Conservation (phyloP, 2,329 filamentous ascomycete genomes). For the Aaosphaeria arxii region DNA sequence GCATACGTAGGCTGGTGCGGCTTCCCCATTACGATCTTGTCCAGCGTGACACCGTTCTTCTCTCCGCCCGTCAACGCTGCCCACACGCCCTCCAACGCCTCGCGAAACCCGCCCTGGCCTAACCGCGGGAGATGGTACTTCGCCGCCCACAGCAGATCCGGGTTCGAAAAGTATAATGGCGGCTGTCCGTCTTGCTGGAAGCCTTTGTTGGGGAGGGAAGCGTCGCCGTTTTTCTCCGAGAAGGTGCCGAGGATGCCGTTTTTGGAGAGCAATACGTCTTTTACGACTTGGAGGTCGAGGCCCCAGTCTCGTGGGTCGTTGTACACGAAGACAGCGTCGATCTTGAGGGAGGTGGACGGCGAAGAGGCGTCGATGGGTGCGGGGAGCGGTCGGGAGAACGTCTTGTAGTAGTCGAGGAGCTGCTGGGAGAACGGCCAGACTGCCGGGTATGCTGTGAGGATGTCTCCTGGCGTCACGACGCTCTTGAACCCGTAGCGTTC, state of each 20-base stretch:
- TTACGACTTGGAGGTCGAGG: constrained; percentile 78
- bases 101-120: constrained; percentile 87
- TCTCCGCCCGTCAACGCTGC: constrained; percentile 62
- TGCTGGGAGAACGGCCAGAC: constrained; percentile 81
- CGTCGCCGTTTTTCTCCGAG: constrained; percentile 67
- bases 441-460: constrained; percentile 68
- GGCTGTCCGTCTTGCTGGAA: constrained; percentile 83
- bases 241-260: constrained; percentile 79
- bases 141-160: constrained; percentile 86
- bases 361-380: constrained; percentile 46
- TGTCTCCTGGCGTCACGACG: constrained; percentile 82
- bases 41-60: constrained; percentile 52
- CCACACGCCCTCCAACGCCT: constrained; percentile 80
- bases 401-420: constrained; percentile 60
- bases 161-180: constrained; percentile 80
- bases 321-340: constrained; percentile 90
- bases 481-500: constrained; percentile 58
- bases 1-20: constrained; percentile 74
- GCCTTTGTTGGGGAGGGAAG: constrained; percentile 65
- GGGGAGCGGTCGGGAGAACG: constrained; percentile 58
- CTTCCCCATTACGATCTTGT: constrained; percentile 75
- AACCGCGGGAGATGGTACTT: constrained; percentile 81
- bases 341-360: constrained; percentile 59
- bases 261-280: constrained; percentile 77
- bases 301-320: constrained; percentile 97